Base-by-base conservation (phyloP, 192 early-diverging fungal genomes). In the Coemansia sp. region DNA sequence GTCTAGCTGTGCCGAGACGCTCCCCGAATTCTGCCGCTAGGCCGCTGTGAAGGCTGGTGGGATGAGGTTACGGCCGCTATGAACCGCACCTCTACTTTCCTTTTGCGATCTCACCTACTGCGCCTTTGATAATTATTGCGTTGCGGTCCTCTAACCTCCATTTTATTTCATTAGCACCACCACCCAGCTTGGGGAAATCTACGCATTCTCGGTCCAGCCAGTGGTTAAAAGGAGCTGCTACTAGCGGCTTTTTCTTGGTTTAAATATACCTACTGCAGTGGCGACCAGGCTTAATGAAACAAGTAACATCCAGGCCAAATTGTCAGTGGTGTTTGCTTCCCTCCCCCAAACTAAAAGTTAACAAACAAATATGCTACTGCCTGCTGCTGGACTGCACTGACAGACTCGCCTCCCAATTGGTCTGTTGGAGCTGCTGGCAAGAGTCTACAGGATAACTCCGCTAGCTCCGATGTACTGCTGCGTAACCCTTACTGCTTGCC, bases 181-280 rank as follows among this genome's bases (percentile, higher is more conserved):
- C 1, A 13, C 17, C 38, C 38, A 41, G 15, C 38, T 6, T 36
- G 4, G 25, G 14, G 23, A 11, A 48, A 48, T 48, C 10, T 3
- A 48, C 45, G 45, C 45, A 48, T 48, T 48, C 23, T 15, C 45
- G 9, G 45, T 11, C 45, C 11, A 10, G 22, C 45, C 20, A 48
- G 45, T 2, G 23, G 45, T 23, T 11, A 48, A 48, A 6, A 25
- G 10, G 23, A 48, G 10, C 14, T 48, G 45, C 45, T 48, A 48
- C 45, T 48, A 8, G 23, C 45, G 23, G 15, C 22, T 7, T 27
- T 6, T 22, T 48, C 45, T 48, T 23, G 52, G 6, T 31, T 54
- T 19, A 29, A 54, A 54, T 54, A 54, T 19, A 54, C 4, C 52
- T 54, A 54, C 52, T 54, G 52, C 29, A 54, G 52, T 54, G 52